Conservation (phyloP, 805 yeast genomes). For the Candida maris region DNA sequence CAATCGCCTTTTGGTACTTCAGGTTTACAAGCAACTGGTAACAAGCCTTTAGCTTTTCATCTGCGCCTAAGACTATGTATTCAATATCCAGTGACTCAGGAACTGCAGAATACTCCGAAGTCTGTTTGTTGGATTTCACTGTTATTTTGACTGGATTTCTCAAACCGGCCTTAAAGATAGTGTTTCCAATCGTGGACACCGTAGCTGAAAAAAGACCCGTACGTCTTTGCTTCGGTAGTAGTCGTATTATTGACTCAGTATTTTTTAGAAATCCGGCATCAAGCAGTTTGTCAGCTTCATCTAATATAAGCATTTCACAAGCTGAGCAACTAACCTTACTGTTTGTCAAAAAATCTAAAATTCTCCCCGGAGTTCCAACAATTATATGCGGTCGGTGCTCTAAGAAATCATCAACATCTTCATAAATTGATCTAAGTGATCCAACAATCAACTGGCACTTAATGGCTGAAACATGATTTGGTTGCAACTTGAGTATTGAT, state of each 20-base stretch:
- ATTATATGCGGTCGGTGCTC: slow-evolving; percentile 64
- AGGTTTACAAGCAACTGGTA: slow-evolving; percentile 49
- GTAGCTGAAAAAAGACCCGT: slow-evolving; percentile 96
- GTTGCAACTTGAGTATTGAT: slow-evolving; percentile 53
- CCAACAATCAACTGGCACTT: slow-evolving; percentile 64
- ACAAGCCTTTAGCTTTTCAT: slow-evolving; percentile 56
- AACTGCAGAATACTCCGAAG: slow-evolving; percentile 36
- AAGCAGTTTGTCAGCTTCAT: slow-evolving; percentile 88
- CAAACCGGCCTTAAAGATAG: slow-evolving; percentile 83
- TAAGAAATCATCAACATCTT: slow-evolving; percentile 62
- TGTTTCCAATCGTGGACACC: slow-evolving; percentile 72
- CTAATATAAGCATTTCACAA: slow-evolving; percentile 74
- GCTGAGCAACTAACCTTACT: slow-evolving; percentile 54
- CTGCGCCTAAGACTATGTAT: slow-evolving; percentile 58
- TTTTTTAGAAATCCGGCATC: slow-evolving; percentile 74
- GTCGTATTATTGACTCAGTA: slow-evolving; percentile 59
- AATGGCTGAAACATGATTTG: slow-evolving; percentile 40
- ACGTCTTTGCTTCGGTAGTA: slow-evolving; percentile 85
- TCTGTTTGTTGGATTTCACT: slow-evolving; percentile 49
- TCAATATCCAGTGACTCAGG: slow-evolving; percentile 65
- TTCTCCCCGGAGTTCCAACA: slow-evolving; percentile 90
- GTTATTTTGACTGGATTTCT: slow-evolving; percentile 86
- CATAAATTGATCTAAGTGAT: slow-evolving; percentile 57
- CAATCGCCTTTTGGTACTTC: slow-evolving; percentile 75
- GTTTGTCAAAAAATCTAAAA: slow-evolving; percentile 67